These are phyloP conservation scores for Nothophaeocryptopus gaeumannii DNA, from an alignment of 2,329 filamentous ascomycete genomes.

Conservation along the genomic window DNA sequence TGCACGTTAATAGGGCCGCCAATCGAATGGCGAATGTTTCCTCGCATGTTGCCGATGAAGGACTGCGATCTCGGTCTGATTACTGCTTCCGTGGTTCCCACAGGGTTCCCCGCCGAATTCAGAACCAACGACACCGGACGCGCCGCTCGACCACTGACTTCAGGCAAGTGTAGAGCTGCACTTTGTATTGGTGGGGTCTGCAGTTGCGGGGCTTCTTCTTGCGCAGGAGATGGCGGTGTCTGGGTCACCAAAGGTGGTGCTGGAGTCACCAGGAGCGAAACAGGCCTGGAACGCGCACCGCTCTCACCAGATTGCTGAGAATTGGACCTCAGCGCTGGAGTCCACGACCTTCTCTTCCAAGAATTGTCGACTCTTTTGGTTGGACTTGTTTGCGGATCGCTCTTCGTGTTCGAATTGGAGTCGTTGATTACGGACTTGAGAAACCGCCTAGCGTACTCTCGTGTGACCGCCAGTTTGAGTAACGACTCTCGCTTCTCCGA, in stretches of 20 bases:
- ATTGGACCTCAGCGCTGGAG: conserved; percentile 26
- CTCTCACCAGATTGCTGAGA: conserved; percentile 22
- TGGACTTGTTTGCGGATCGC: conserved; percentile 5
- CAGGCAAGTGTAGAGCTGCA: too few relatives aligned
- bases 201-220: too few relatives aligned
- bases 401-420: conserved; percentile 8
- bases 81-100: too few relatives aligned
- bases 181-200: too few relatives aligned
- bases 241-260: neutral
- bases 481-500: conserved; percentile 22
- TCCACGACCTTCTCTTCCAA: conserved; percentile 33
- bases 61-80: neutral
- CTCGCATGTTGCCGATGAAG: conserved; percentile 38
- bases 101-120: too few relatives aligned
- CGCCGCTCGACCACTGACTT: neutral
- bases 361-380: conserved; percentile 13
- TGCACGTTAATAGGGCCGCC: conserved; percentile 39
- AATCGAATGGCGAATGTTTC: conserved; percentile 39
- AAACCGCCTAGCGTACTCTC: conserved; percentile 50
- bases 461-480: conserved; percentile 51
- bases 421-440: conserved; percentile 45
- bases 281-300: conserved; percentile 1
- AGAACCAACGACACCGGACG: neutral
- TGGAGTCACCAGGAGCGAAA: neutral
- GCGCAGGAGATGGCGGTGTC: too few relatives aligned